Evolutionary conservation across 257 asterid genomes (phyloP).

Genomic region (Mitragyna speciosa): DNA sequence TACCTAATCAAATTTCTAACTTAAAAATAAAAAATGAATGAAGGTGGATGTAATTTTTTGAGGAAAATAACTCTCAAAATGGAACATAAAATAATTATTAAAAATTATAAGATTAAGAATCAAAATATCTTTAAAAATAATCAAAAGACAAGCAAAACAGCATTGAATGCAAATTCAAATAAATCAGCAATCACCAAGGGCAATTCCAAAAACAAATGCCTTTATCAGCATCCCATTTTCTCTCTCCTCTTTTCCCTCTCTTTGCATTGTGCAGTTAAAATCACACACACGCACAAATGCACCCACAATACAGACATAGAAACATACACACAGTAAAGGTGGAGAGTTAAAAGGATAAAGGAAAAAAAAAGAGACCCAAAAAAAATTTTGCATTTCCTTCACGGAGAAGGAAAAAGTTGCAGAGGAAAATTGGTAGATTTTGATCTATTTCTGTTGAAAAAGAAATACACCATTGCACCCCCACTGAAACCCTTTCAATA

Average conservation of each 20-base stretch:
- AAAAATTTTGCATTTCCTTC: slow-evolving; percentile 8
- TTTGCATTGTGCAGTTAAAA: slow-evolving; percentile 1
- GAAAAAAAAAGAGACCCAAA: background rate
- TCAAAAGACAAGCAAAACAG: too few relatives aligned
- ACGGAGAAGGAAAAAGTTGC: slow-evolving; percentile 10
- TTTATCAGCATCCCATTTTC: too few relatives aligned
- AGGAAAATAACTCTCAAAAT: background rate
- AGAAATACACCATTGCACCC: background rate
- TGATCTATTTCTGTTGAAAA: background rate
- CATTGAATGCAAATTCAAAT: background rate
- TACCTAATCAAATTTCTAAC: background rate
- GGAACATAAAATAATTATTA: too few relatives aligned
- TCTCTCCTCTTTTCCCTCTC: background rate
- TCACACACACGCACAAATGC: too few relatives aligned
- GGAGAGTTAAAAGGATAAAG: background rate
- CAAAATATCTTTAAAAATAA: too few relatives aligned
- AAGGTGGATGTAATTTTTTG: background rate
- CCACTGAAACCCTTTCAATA: background rate
- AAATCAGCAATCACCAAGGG: background rate
- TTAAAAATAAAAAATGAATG: background rate
- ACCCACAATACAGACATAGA: background rate
- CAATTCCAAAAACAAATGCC: background rate
- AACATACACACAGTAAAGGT: background rate
- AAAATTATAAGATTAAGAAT: background rate
- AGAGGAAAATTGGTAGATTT: slow-evolving; percentile 8